Percentiles rank a stretch among this genome's conserved stretches.
These are phyloP conservation scores for Ogataea trehaloabstinens DNA, from an alignment of 805 yeast genomes.

Conservation along the genomic window DNA sequence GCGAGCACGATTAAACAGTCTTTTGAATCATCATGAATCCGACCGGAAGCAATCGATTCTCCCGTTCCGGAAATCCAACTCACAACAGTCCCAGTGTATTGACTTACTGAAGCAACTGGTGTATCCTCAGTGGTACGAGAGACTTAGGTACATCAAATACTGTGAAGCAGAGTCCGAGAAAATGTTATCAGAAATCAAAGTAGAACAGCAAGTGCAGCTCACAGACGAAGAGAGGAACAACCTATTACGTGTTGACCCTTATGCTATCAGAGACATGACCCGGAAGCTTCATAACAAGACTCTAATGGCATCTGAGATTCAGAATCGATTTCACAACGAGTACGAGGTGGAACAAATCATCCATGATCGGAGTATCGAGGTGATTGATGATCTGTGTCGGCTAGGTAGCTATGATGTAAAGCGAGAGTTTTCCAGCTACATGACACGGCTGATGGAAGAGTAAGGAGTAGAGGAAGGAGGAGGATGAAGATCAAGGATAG, in stretches of 20 bases:
- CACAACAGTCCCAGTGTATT: conserved; percentile 30
- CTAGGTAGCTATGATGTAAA: conserved; percentile 11
- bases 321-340: conserved; percentile 40
- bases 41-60: conserved; percentile 18
- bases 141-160: conserved; percentile 39
- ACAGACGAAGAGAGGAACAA: conserved; percentile 20
- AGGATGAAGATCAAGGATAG: too few relatives aligned
- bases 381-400: conserved; percentile 36
- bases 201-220: conserved; percentile 16
- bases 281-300: conserved; percentile 31
- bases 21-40: conserved; percentile 30
- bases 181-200: conserved; percentile 32
- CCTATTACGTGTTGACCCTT: conserved; percentile 46
- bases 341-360: conserved; percentile 40
- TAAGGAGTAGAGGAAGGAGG: neutral
- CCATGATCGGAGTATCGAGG: conserved; percentile 32
- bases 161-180: conserved; percentile 36
- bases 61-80: conserved; percentile 11
- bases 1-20: conserved; percentile 40
- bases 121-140: conserved; percentile 46
- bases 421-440: conserved; percentile 15
- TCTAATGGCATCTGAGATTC: conserved; percentile 27
- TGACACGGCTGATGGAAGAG: conserved; percentile 3
- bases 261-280: conserved; percentile 41
- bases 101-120: conserved; percentile 35